Evolutionary conservation across 306 rosid genomes (phyloP).

Genomic region (Purshia tridentata): DNA sequence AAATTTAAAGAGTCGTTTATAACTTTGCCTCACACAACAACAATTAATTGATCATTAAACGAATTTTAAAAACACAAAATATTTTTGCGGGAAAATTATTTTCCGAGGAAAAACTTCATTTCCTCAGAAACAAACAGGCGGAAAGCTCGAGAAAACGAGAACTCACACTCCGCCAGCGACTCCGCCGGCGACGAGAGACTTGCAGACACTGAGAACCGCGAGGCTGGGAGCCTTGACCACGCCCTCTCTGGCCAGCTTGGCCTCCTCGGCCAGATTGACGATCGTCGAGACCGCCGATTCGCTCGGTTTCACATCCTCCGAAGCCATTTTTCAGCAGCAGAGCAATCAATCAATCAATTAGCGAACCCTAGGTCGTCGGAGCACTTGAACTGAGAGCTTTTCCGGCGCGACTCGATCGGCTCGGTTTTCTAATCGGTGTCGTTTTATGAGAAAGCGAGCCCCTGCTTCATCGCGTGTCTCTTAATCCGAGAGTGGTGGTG

Average conservation of each 20-base stretch:
- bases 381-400: neutral
- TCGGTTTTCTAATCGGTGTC: neutral
- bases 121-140: neutral
- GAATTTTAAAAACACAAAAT: neutral
- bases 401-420: conserved; percentile 21
- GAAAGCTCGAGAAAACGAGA: conserved; percentile 26
- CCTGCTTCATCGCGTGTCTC: neutral
- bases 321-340: conserved; percentile 53
- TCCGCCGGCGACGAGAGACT: conserved; percentile 92
- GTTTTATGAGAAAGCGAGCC: conserved; percentile 26
- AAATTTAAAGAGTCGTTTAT: neutral
- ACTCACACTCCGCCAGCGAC: conserved; percentile 99
- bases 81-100: neutral
- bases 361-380: conserved; percentile 26
- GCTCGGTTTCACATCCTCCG: conserved; percentile 83
- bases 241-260: conserved; percentile 88
- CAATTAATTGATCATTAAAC: neutral
- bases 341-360: neutral
- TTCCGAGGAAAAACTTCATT: neutral
- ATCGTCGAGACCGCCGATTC: conserved; percentile 80
- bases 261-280: conserved; percentile 89
- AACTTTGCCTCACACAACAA: neutral
- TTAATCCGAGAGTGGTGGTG: conserved; percentile 10
- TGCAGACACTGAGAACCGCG: conserved; percentile 71
- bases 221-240: conserved; percentile 66